Percentiles rank a stretch among this genome's conserved stretches.
Conservation (phyloP, 2,329 filamentous ascomycete species). For the Pleomassaria siparia region DNA sequence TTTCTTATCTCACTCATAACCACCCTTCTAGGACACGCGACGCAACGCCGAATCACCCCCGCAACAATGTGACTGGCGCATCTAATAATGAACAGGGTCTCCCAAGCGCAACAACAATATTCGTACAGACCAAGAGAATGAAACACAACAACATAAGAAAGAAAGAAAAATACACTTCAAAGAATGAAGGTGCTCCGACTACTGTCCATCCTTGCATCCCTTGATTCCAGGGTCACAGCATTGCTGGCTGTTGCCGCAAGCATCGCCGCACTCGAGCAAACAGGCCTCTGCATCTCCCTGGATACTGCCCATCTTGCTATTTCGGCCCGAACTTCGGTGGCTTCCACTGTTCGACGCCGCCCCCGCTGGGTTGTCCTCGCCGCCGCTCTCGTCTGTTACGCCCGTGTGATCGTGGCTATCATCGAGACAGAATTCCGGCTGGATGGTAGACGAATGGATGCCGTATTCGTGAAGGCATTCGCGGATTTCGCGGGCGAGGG, state of each 20-base stretch:
- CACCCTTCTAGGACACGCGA: not conserved
- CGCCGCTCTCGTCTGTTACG: conserved; percentile 32
- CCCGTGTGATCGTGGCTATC: conserved; percentile 46
- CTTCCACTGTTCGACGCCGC: conserved; percentile 18
- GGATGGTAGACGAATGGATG: conserved; percentile 96
- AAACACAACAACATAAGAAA: not conserved
- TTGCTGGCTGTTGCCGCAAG: conserved; percentile 45
- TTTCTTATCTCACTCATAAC: not conserved
- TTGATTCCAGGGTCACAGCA: conserved; percentile 43
- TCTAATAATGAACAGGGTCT: not conserved
- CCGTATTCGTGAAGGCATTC: conserved; percentile 92
- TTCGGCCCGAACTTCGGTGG: conserved; percentile 19
- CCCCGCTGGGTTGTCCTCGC: conserved; percentile 24
- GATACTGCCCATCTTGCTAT: conserved; percentile 41
- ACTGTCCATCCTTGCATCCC: conserved; percentile 20
- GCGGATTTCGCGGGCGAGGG: conserved; percentile 77
- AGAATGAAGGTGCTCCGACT: conserved; percentile 11
- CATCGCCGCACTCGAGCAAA: conserved; percentile 48
- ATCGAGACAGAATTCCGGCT: conserved; percentile 74
- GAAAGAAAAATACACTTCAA: not conserved
- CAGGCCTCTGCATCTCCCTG: conserved; percentile 41
- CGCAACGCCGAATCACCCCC: not conserved
- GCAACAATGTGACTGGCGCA: not conserved
- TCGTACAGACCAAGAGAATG: not conserved
- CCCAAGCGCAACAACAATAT: not conserved